Evolutionary conservation across 2,329 filamentous ascomycete genomes (phyloP).

Genomic region (Dactylellina parvicollis): DNA sequence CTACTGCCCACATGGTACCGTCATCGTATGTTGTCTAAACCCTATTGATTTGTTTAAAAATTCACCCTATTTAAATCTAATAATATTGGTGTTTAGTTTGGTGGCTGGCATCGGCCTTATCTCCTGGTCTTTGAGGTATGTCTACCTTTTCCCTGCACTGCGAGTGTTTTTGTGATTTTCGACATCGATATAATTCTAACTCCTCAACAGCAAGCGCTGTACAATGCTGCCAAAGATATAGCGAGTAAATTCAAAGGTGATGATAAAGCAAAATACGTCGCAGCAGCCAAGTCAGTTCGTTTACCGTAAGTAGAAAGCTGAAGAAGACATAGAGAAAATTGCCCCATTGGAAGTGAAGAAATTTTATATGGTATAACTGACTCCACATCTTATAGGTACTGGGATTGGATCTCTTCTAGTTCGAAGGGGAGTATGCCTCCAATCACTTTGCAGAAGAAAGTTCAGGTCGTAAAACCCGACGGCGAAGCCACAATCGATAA

Average conservation of each 20-base stretch:
- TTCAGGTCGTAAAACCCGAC: conserved; percentile 46
- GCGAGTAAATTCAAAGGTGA: conserved; percentile 52
- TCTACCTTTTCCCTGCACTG: not conserved
- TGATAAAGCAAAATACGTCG: conserved; percentile 47
- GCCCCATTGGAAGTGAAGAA: conserved; percentile 12
- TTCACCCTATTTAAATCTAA: not conserved
- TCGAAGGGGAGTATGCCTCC: conserved; percentile 46
- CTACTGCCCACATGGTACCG: conserved; percentile 30
- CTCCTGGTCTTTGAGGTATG: conserved; percentile 57
- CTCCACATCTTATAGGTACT: too few species aligned
- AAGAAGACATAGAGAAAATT: too few species aligned
- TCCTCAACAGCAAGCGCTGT: conserved; percentile 51
- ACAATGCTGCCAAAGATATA: conserved; percentile 31
- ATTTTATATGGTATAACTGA: too few species aligned
- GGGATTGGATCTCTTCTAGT: conserved; percentile 55
- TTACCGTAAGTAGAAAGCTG: conserved; percentile 52
- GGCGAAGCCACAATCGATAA: conserved; percentile 16
- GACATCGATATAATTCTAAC: too few species aligned
- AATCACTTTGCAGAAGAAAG: conserved; percentile 21
- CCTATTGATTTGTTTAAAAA: not conserved
- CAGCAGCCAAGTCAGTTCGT: conserved; percentile 54
- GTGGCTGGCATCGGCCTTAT: conserved; percentile 59
- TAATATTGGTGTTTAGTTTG: conserved; percentile 44
- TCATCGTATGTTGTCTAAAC: conserved; percentile 26
- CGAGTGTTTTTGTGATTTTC: not conserved